A percentile compares a stretch with the other conserved stretches of the same genome.
These are phyloP conservation scores for Ophiocordyceps camponoti-leonardi DNA, from an alignment of 2,329 filamentous ascomycete species.

Conservation along the genomic window DNA sequence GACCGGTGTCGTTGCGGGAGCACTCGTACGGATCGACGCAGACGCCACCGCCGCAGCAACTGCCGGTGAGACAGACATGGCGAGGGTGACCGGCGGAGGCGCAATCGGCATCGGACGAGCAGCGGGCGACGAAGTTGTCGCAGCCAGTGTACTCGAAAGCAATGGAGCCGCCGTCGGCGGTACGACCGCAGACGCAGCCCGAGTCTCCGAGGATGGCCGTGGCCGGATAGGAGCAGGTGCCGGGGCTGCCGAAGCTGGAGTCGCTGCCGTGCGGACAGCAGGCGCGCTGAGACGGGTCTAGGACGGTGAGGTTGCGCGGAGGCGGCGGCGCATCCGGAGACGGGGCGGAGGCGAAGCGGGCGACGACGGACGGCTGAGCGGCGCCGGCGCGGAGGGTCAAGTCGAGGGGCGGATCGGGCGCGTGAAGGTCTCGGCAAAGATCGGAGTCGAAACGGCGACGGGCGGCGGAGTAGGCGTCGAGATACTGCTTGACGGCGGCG, in stretches of 20 bases:
- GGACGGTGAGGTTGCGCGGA: constrained; percentile 15
- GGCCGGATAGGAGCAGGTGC: constrained; percentile 13
- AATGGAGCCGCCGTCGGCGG: constrained; percentile 7
- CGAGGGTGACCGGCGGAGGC: constrained; percentile 7
- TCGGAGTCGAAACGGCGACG: constrained; percentile 12
- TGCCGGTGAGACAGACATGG: constrained; percentile 16
- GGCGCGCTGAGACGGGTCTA: constrained; percentile 14
- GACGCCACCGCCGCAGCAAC: constrained; percentile 17
- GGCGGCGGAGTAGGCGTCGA: constrained; percentile 12
- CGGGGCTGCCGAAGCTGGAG: constrained; percentile 5
- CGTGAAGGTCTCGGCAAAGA: constrained; percentile 17
- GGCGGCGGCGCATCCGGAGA: constrained; percentile 7
- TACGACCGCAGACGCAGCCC: constrained; percentile 17
- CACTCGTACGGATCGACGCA: constrained; percentile 19
- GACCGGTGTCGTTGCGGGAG: constrained; percentile 13
- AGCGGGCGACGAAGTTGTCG: constrained; percentile 12
- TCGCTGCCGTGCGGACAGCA: constrained; percentile 14
- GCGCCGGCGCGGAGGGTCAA: constrained; percentile 16
- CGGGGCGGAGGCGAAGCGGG: constrained; percentile 13
- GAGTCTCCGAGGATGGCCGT: constrained; percentile 12
- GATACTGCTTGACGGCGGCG: constrained; percentile 14
- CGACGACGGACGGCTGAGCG: constrained; percentile 10
- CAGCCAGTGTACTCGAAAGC: constrained; percentile 18
- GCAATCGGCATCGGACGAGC: constrained; percentile 11
- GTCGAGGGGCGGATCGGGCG: constrained; percentile 12